These are phyloP conservation scores for Macrolepiota fuliginosa DNA, from an alignment of 768 basidiomycete genomes.

Conservation along the genomic window DNA sequence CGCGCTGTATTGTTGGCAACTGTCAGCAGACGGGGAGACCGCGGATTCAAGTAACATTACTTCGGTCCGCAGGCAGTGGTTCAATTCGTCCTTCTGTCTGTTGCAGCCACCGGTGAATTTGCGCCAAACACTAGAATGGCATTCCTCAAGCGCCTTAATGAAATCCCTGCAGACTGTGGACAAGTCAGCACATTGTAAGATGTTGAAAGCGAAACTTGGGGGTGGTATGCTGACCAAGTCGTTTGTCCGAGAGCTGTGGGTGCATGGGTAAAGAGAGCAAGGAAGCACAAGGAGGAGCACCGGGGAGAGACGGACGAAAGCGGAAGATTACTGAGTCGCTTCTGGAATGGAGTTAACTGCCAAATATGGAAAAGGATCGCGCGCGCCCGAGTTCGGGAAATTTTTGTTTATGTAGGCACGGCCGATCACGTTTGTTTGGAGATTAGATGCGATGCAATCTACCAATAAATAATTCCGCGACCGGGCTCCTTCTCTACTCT, in stretches of 20 bases:
- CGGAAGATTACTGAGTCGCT: conserved; percentile 2
- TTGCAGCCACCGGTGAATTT: conserved; percentile 73
- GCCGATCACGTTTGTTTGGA: conserved; percentile 8
- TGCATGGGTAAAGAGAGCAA: conserved; percentile 49
- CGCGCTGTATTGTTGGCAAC: conserved; percentile 38
- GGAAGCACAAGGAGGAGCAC: background rate
- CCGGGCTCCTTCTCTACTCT: conserved; percentile 15
- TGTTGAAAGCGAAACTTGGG: background rate
- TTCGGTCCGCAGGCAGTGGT: conserved; percentile 69
- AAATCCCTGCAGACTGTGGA: conserved; percentile 68
- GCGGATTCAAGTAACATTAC: conserved; percentile 30
- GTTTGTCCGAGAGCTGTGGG: conserved; percentile 69
- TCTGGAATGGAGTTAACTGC: background rate
- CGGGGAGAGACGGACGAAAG: background rate
- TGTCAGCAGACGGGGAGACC: conserved; percentile 13
- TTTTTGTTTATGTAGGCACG: conserved; percentile 3
- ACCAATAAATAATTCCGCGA: conserved; percentile 16
- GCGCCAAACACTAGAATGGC: conserved; percentile 62
- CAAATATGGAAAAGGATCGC: conserved; percentile 4
- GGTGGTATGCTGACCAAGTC: conserved; percentile 40
- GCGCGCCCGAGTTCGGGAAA: conserved; percentile 8
- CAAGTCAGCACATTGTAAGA: conserved; percentile 4
- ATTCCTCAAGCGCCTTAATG: conserved; percentile 72
- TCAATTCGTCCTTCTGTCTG: conserved; percentile 61
- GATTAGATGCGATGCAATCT: conserved; percentile 12